Percentiles rank a stretch among this genome's conserved stretches.
phyloP scores from a whole-genome alignment of 2,329 filamentous ascomycete species.

The Fusarium beomiforme region DNA sequence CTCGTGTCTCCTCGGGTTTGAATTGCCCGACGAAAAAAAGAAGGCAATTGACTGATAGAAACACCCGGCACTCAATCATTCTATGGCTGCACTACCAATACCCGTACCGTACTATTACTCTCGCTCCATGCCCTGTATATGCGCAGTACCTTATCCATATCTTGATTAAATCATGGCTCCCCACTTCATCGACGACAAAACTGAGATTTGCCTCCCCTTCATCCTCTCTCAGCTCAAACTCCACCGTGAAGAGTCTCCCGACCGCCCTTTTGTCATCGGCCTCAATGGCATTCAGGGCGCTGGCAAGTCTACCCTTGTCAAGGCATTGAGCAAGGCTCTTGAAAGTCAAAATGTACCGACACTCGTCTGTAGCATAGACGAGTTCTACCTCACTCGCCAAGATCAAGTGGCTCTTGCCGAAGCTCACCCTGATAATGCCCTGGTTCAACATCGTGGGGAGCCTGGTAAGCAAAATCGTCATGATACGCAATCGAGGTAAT shows the following conservation, averaged over 20 bases:
- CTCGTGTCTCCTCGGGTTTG: slow-evolving; percentile 29
- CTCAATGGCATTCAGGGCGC: slow-evolving; percentile 92
- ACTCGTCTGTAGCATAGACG: slow-evolving; percentile 84
- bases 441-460: slow-evolving; percentile 85
- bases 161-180: slow-evolving; percentile 40
- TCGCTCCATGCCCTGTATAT: slow-evolving; percentile 17
- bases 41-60: slow-evolving; percentile 22
- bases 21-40: slow-evolving; percentile 30
- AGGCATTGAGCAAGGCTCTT: slow-evolving; percentile 70
- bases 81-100: slow-evolving; percentile 22
- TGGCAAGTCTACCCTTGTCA: slow-evolving; percentile 90
- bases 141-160: slow-evolving; percentile 6
- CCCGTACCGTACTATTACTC: slow-evolving; percentile 3
- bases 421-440: slow-evolving; percentile 73
- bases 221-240: slow-evolving; percentile 69
- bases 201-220: slow-evolving; percentile 80
- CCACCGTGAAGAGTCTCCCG: slow-evolving; percentile 54
- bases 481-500: neutral
- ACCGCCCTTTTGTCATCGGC: slow-evolving; percentile 80
- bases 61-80: slow-evolving; percentile 12
- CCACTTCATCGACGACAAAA: slow-evolving; percentile 78
- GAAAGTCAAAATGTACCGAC: slow-evolving; percentile 67
- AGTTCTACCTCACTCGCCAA: slow-evolving; percentile 83
- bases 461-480: slow-evolving; percentile 62
- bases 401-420: slow-evolving; percentile 73